A percentile compares a stretch with the other conserved stretches of the same genome.
These are phyloP conservation scores for Typha latifolia DNA, from an alignment of 176 grass and related monocot species.

Conservation along the genomic window DNA sequence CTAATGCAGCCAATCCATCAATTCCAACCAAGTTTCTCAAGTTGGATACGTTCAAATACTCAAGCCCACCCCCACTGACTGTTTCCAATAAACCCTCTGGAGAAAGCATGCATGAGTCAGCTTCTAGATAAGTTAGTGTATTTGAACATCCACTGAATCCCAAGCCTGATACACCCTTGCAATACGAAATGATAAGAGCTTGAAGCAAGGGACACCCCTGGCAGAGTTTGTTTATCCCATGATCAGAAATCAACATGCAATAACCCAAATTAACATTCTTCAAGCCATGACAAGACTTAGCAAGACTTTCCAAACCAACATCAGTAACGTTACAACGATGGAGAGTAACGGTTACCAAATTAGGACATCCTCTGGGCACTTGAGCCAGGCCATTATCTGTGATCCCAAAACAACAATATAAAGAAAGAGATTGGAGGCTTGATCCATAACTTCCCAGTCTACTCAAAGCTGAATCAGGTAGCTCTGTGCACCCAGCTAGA, in stretches of 20 bases:
- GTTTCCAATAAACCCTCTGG: conserved; percentile 42
- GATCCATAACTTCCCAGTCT: conserved; percentile 36
- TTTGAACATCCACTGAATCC: conserved; percentile 55
- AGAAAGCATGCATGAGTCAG: conserved; percentile 72
- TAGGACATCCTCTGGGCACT: conserved; percentile 42
- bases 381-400: conserved; percentile 52
- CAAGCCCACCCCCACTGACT: conserved; percentile 38
- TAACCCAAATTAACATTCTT: conserved; percentile 59
- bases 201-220: conserved; percentile 40
- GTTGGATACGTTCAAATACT: conserved; percentile 67
- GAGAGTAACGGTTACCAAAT: conserved; percentile 73
- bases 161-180: conserved; percentile 53
- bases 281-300: conserved; percentile 41
- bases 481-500: conserved; percentile 39
- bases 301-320: conserved; percentile 55
- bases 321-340: conserved; percentile 68
- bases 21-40: conserved; percentile 35
- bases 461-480: conserved; percentile 48
- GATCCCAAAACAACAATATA: conserved; percentile 73
- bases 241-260: conserved; percentile 53
- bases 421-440: conserved; percentile 55
- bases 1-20: conserved; percentile 40
- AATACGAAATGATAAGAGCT: conserved; percentile 46
- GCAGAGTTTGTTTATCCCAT: conserved; percentile 44
- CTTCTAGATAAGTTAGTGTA: conserved; percentile 62